A percentile compares a stretch with the other conserved stretches of the same genome.
Evolutionary conservation across 2,329 filamentous ascomycete genomes (phyloP).

Genomic region (Claviceps pazoutovae): DNA sequence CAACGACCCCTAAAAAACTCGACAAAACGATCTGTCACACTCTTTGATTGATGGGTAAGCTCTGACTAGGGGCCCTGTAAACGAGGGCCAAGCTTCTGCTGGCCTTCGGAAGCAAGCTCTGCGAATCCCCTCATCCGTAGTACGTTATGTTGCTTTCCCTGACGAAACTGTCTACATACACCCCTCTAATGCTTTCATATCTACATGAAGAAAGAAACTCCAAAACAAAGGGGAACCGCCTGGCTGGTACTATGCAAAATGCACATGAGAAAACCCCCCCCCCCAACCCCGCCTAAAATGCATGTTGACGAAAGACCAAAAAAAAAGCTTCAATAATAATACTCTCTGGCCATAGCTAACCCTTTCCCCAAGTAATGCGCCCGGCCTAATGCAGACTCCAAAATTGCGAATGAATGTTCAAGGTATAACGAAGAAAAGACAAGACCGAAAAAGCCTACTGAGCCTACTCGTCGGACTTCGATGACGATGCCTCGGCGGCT

Average conservation of each 20-base stretch:
- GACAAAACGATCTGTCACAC: no score
- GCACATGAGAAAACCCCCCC: not conserved
- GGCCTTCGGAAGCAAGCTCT: no score
- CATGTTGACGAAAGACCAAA: not conserved
- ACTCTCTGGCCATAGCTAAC: not conserved
- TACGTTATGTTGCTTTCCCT: no score
- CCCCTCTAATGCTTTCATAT: not conserved
- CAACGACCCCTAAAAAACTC: no score
- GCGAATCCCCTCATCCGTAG: no score
- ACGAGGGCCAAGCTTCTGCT: no score
- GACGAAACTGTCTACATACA: no score
- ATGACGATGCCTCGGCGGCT: slow-evolving; percentile 8
- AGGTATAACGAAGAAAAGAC: not conserved
- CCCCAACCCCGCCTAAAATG: not conserved
- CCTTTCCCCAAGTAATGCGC: not conserved
- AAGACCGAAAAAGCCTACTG: not conserved
- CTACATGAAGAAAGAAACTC: not conserved
- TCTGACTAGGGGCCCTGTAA: no score
- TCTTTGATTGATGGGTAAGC: no score
- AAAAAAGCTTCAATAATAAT: not conserved
- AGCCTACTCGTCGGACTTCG: not conserved
- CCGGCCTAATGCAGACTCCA: not conserved
- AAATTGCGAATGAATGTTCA: no score
- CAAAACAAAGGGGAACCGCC: not conserved
- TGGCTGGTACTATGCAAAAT: not conserved